Conservation (phyloP, 2,329 filamentous ascomycete species). For the Fusarium sp. region DNA sequence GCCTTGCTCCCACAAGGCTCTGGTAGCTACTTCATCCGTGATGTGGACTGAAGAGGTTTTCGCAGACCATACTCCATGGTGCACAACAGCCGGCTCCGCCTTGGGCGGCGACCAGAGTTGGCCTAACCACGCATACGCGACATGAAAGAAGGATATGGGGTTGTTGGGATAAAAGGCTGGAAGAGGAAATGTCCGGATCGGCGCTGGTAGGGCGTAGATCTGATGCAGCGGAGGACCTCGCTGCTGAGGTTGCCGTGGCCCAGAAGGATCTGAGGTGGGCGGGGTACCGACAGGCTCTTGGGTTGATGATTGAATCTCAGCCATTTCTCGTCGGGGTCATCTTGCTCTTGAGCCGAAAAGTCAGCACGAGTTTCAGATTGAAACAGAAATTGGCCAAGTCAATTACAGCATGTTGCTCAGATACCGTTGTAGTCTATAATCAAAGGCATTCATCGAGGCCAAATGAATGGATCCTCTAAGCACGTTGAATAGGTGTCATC, state of each 20-base stretch:
- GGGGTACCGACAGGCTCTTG: constrained; percentile 41
- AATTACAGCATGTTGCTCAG: constrained; percentile 70
- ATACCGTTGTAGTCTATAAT: constrained; percentile 98
- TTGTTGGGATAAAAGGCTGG: constrained; percentile 94
- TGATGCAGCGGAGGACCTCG: constrained; percentile 70
- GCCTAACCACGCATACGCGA: constrained; percentile 82
- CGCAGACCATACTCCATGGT: constrained; percentile 85
- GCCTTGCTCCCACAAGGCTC: constrained; percentile 93
- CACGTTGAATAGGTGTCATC: constrained; percentile 74
- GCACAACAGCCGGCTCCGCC: constrained; percentile 74
- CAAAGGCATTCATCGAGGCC: constrained; percentile 75
- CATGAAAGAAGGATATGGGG: constrained; percentile 87
- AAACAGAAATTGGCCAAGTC: constrained; percentile 23
- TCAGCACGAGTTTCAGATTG: constrained; percentile 27
- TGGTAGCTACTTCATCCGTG: constrained; percentile 81
- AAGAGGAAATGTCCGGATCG: constrained; percentile 85
- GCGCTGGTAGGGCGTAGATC: constrained; percentile 86
- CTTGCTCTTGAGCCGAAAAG: constrained; percentile 56
- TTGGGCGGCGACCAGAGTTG: constrained; percentile 79
- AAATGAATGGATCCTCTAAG: constrained; percentile 74
- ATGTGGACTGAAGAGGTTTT: constrained; percentile 89
- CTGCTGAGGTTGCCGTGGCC: constrained; percentile 47
- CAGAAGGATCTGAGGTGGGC: constrained; percentile 40
- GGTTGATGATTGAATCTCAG: constrained; percentile 55
- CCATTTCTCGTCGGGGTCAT: constrained; percentile 64